These are phyloP conservation scores for Xylaria sp. DNA, from an alignment of 2,329 filamentous ascomycete species.

Conservation along the genomic window DNA sequence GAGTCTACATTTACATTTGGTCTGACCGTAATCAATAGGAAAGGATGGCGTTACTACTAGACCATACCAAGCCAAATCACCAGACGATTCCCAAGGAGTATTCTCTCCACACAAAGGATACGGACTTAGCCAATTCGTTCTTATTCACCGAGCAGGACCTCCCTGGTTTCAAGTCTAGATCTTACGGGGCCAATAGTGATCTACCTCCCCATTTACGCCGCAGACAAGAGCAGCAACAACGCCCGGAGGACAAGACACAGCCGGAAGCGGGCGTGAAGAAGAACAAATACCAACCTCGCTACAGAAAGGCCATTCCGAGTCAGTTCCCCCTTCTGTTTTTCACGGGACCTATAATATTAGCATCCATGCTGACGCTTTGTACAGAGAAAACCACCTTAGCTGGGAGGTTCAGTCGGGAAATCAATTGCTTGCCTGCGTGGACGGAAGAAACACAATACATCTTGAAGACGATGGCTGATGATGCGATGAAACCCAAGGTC, in stretches of 20 bases:
- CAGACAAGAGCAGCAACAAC: constrained; percentile 53
- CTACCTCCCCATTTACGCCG: constrained; percentile 66
- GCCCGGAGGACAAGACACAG: constrained; percentile 57
- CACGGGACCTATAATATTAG: not conserved
- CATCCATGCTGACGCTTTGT: constrained; percentile 24
- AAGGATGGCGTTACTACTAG: constrained; percentile 73
- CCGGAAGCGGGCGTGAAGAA: constrained; percentile 58
- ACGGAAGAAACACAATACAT: constrained; percentile 75
- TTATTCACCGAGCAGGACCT: constrained; percentile 95
- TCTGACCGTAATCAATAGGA: constrained; percentile 43
- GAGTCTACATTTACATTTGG: constrained; percentile 6
- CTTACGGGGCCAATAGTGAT: constrained; percentile 66
- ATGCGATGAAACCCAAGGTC: constrained; percentile 68
- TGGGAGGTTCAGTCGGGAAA: constrained; percentile 78
- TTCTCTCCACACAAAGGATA: constrained; percentile 73
- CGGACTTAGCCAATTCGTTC: constrained; percentile 82
- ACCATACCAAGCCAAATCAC: constrained; percentile 71
- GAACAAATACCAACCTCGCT: constrained; percentile 66
- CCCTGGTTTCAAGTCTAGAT: constrained; percentile 74
- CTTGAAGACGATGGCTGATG: constrained; percentile 65
- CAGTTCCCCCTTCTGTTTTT: constrained; percentile 53
- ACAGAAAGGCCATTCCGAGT: constrained; percentile 80
- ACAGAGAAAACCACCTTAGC: constrained; percentile 81
- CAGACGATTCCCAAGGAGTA: constrained; percentile 88
- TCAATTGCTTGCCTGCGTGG: constrained; percentile 77